Evolutionary conservation across 495 filamentous ascomycete genomes (phyloP), one percentile per base, ranked within the genome.

Genomic region (Massariosphaeria phaeospora): DNA sequence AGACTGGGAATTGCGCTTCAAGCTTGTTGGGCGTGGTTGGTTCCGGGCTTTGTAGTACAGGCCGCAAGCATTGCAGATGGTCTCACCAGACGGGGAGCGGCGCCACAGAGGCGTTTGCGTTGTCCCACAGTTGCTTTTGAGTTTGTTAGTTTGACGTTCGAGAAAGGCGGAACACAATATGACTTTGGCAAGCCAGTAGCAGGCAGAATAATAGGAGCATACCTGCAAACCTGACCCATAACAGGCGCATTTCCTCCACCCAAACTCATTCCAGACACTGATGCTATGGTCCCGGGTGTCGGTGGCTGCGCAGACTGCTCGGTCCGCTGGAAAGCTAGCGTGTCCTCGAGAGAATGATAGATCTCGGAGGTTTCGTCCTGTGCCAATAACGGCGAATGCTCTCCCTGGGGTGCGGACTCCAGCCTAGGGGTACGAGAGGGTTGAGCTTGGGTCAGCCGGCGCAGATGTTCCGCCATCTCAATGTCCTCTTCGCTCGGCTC

Each of bases 31-130:
- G 34, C 93, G 84, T 55, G 84, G 79, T 52, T 89, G 84, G 66
- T 99, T 97, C 36, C 93, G 81, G 18, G 90, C 89, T 68, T 97
- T 99, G 41, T 86, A 72, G 67, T 99, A 99, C 6, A 99, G 78
- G 20, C 93, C 93, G 65, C 93, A 99, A 11, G 93, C 93, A 71
- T 99, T 99, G 72, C 93, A 99, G 33, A 99, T 97, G 43, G 88
- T 95, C 38, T 87, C 84, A 34, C 93, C 93, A 45, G 87, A 84
- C 0, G 91, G 94, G 1, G 91, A 95, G 52, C 93, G 81, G 56
- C 93, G 82, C 93, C 93, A 99, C 44, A 99, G 77, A 24, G 93
- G 93, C 12, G 93, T 99, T 60, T 81, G 84, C 31, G 88, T 94
- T 5, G 93, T 99, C 39, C 83, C 83, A 67, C 93, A 99, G 72